Conservation (phyloP, 345 rosid genomes). For the Citropsis articulata region DNA sequence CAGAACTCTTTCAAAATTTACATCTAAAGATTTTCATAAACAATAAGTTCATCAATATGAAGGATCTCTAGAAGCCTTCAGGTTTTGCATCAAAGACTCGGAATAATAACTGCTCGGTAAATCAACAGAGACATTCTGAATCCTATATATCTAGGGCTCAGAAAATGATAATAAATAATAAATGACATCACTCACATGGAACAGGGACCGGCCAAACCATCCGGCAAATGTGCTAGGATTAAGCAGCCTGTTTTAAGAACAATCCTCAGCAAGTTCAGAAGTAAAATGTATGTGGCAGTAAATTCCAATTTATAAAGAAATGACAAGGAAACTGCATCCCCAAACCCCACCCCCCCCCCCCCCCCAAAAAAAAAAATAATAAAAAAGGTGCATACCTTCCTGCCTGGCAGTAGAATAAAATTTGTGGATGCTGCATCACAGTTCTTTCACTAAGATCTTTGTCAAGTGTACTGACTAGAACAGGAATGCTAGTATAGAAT, state of each 20-base stretch:
- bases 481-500: conserved; percentile 96
- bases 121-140: background rate
- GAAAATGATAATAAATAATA: background rate
- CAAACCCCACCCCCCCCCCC: background rate
- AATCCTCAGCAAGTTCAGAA: conserved; percentile 3
- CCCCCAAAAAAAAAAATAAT: background rate
- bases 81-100: background rate
- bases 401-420: conserved; percentile 96
- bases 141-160: background rate
- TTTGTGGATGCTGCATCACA: conserved; percentile 97
- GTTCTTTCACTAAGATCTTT: conserved; percentile 94
- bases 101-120: background rate
- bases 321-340: background rate
- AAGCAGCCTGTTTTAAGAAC: conserved; percentile 65
- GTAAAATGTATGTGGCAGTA: conserved; percentile 1
- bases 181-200: conserved; percentile 62
- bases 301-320: conserved; percentile 1
- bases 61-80: background rate
- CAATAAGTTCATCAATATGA: background rate
- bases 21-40: background rate
- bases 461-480: conserved; percentile 85
- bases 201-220: conserved; percentile 97
- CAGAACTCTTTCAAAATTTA: background rate
- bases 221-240: conserved; percentile 99
- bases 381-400: conserved; percentile 61